Base-by-base conservation (phyloP, 805 yeast genomes). In the Candida mattraensis region DNA sequence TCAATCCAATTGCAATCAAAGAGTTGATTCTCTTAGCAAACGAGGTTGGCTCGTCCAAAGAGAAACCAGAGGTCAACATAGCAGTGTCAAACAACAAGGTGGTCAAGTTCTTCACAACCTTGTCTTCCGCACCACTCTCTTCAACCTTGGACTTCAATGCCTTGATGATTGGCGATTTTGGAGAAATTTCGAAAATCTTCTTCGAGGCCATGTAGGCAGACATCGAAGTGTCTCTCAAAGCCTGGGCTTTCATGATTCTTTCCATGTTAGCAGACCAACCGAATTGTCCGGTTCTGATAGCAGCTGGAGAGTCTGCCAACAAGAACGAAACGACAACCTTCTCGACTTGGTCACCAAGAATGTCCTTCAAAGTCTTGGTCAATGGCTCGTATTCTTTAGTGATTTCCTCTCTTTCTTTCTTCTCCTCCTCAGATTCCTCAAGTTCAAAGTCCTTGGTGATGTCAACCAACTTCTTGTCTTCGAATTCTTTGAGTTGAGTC, bases 261-360 rank as follows among this genome's bases (percentile, higher is more conserved):
- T 93, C 99, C 99, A 93, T 93, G 80, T 93, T 93, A 62, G 99
- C 99, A 54, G 99, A 93, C 99, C 99, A 93, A 69, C 99, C 99
- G 69, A 93, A 93, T 77, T 93, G 98, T 56, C 97, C 98, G 55
- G 99, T 93, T 81, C 99, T 88, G 67, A 93, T 93, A 57, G 99
- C 99, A 68, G 99, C 99, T 69, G 99, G 99, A 41, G 98, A 89
- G 63, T 89, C 97, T 58, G 89, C 87, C 64, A 93, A 80, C 74
- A 87, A 88, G 76, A 91, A 94, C 51, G 98, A 88, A 51, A 93
- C 96, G 64, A 89, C 88, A 70, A 94, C 99, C 79, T 93, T 93
- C 78, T 93, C 99, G 60, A 93, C 98, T 74, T 87, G 91, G 60
- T 93, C 99, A 64, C 98, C 99, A 60, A 93, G 81, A 64, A 93